Evolutionary conservation across 1,139 yeast genomes (phyloP).

Genomic region (Blastobotrys aristatus): DNA sequence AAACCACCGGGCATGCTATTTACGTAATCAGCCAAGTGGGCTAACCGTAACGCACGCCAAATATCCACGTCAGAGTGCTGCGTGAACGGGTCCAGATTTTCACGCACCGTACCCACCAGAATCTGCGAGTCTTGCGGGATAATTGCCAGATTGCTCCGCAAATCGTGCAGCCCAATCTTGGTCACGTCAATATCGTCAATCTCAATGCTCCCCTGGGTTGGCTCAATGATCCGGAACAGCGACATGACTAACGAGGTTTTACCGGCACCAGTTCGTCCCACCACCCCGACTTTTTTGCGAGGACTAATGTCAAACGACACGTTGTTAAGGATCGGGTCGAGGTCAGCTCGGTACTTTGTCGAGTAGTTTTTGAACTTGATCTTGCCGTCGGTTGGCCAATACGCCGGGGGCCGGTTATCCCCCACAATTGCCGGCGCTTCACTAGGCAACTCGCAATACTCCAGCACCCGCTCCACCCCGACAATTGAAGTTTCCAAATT

Average conservation of each 20-base stretch:
- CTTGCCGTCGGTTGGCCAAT: conserved; percentile 61
- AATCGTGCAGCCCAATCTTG: conserved; percentile 50
- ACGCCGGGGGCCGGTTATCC: conserved; percentile 37
- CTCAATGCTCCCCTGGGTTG: conserved; percentile 48
- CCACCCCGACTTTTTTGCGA: conserved; percentile 70
- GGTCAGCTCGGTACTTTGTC: conserved; percentile 56
- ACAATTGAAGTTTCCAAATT: conserved; percentile 72
- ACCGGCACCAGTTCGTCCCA: conserved; percentile 87
- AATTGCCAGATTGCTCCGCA: conserved; percentile 57
- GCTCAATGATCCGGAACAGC: conserved; percentile 67
- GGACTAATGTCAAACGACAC: conserved; percentile 50
- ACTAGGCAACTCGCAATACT: conserved; percentile 57
- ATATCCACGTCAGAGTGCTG: conserved; percentile 49
- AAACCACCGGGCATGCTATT: conserved; percentile 29
- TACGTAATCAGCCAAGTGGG: conserved; percentile 79
- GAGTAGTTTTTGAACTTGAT: conserved; percentile 56
- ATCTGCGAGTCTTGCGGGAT: conserved; percentile 76
- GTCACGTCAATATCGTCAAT: conserved; percentile 59
- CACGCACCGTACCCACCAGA: conserved; percentile 60
- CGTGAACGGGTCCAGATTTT: conserved; percentile 62
- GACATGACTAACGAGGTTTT: conserved; percentile 69
- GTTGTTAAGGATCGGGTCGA: conserved; percentile 50
- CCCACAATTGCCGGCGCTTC: conserved; percentile 49
- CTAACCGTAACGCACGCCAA: conserved; percentile 80
- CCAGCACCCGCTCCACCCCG: conserved; percentile 70